Evolutionary conservation across 2,329 filamentous ascomycete species (phyloP), one percentile per base, ranked within the genome.

Genomic region (Ophiocordyceps camponoti-saundersi): DNA sequence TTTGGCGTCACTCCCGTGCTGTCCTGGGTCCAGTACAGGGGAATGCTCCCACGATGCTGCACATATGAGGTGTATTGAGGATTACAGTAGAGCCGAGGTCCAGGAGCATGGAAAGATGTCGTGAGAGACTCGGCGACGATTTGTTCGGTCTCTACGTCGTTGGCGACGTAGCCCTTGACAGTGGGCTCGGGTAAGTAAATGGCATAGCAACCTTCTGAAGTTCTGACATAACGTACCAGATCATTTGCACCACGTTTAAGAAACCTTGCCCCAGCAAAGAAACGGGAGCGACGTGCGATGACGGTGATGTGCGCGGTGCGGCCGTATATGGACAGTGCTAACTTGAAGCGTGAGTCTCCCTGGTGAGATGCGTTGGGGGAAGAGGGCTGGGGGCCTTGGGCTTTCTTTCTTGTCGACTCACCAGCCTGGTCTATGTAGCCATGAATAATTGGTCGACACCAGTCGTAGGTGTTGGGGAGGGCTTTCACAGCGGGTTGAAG

Each of bases 101-200:
- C 90, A 5, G 92, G 87, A 3, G 85, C 83, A 65, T 98, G 92
- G 55, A 98, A 95, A 0, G 92, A 95, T 1, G 92, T 98, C 0
- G 88, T 95, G 45, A 90, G 70, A 55, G 88, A 86, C 59, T 98
- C 92, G 0, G 89, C 92, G 6, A 98, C 89, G 50, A 98, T 95
- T 61, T 98, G 92, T 64, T 98, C 92, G 1, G 92, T 96, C 65
- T 98, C 93, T 22, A 98, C 92, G 63, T 98, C 93, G 59, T 98
- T 98, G 46, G 92, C 93, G 47, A 98, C 92, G 60, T 94, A 94
- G 15, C 92, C 90, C 59, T 71, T 71, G 43, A 2, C 16, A n/a
- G 12, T 48, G n/a, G 46, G 47, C 44, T 23, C 6, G 23, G 20
- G 21, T 22, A 6, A 26, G 41, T 2, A 16, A 21, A 40, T 10